Evolutionary conservation across 495 filamentous ascomycete species (phyloP).

Genomic region (Echria macrotheca): DNA sequence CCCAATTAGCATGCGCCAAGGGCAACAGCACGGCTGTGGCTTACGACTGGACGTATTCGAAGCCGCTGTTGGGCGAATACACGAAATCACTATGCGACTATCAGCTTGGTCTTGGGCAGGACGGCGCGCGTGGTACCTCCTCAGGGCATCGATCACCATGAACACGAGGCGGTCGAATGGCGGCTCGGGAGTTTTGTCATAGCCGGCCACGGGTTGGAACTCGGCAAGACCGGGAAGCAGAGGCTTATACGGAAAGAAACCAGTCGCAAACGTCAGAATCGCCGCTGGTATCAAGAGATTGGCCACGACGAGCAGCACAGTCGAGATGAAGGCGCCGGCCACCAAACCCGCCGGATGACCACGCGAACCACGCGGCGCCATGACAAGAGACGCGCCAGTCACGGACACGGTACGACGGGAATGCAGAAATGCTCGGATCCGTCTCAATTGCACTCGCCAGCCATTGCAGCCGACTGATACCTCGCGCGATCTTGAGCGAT

Average conservation of each 20-base stretch:
- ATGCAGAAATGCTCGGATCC: neutral
- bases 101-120: neutral
- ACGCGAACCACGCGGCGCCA: conserved; percentile 30
- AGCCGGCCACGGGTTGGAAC: conserved; percentile 43
- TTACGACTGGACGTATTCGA: conserved; percentile 84
- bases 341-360: too few species aligned
- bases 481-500: neutral
- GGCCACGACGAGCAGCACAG: conserved; percentile 49
- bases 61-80: conserved; percentile 73
- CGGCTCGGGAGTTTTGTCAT: conserved; percentile 48
- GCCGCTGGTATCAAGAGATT: conserved; percentile 76
- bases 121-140: conserved; percentile 55
- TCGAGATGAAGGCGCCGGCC: conserved; percentile 28
- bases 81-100: conserved; percentile 79
- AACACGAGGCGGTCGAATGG: conserved; percentile 88
- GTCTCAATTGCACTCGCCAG: conserved; percentile 5
- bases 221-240: conserved; percentile 77
- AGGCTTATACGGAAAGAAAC: conserved; percentile 97
- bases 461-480: conserved; percentile 6
- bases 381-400: conserved; percentile 11
- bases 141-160: conserved; percentile 94
- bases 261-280: conserved; percentile 76
- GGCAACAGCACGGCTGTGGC: conserved; percentile 11
- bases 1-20: neutral
- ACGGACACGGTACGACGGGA: neutral